Base-by-base conservation (phyloP, 768 basidiomycete genomes). In the Suillus subalutaceus region DNA sequence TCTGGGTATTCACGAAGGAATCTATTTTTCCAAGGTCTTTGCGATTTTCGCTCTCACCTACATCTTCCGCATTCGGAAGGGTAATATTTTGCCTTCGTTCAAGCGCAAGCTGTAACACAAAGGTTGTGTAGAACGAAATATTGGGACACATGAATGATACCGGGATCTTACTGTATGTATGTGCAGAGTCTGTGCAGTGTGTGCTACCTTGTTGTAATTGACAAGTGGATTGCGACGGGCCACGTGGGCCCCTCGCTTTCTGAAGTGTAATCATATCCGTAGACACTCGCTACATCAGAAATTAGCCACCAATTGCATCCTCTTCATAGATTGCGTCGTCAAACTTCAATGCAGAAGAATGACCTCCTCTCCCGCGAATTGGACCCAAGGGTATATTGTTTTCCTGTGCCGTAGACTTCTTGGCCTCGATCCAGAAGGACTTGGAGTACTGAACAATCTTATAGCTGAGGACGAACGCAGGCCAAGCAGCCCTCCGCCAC, bases 41-140 rank as follows among this genome's bases (percentile, higher is more conserved):
- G 64, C 69, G 48, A 74, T 74, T 57, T 80, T 73, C 57, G 63
- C 50, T 20, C 68, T 73, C 62, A 77, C 74, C 67, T 79, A 75
- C 57, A 26, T 78, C 52, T 74, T 76, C 70, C 73, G 75, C 60
- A 70, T 80, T 61, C 70, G 69, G 48, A 69, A 10, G 61, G 66
- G 53, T 66, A 73, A 66, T 18, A 10, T 64, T 5, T 18, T 66
- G 20, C 30, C 43, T 3, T 10, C 12, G 15, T 32, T 65, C 58
- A 64, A 44, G 18, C 52, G 50, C 9, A 41, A 30, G 38, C 4
- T n/a, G 23, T 40, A 26, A 20, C 5, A 20, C 12, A 40, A 23
- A 37, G 4, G 20, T 56, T 8, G 1, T 37, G 38, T 37, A 62
- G 18, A 59, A 59, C 18, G 58, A 18, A 18, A n/a, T 12, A 6